Base-by-base conservation (phyloP, 2,329 filamentous ascomycete species). In the Apiospora saccharicola region DNA sequence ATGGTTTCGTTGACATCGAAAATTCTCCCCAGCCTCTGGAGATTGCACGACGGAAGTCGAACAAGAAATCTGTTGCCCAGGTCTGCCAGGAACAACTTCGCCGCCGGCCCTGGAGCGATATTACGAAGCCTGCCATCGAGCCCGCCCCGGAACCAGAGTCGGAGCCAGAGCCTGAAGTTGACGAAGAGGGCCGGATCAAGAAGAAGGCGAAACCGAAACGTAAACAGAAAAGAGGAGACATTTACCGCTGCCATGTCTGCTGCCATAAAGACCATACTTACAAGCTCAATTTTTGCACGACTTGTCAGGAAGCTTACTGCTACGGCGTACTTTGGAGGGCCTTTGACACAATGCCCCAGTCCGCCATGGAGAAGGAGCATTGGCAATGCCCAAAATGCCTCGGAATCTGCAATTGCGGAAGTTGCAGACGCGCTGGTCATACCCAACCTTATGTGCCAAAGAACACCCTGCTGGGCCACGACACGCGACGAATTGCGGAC, bases 261-360 rank as follows among this genome's bases (percentile, higher is more conserved):
- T 90, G 90, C 72, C 90, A 94, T 79, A 89, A 91, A 61, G 94
- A 98, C 77, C 92, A 93, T 70, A 90, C 87, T 26, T 98, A 97
- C 90, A 95, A 94, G 78, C 90, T 98, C 74, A 94, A 94, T 2
- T 89, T 90, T 70, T 99, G 96, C 82, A 91, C 90, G 0, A 91
- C 88, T 12, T 98, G 96, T 78, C 86, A 88, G 16, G 87, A 93
- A 71, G 90, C 90, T 0, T 99, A 97, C 80, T 98, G 96, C 81
- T 99, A 97, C 79, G 96, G 96, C n/a, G 93, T 93, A 22, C 86
- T 99, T 1, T 98, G 95, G 83, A 89, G 96, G 71, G 95, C 94
- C 0, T 98, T 98, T 78, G 96, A 98, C 80, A 90, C 95, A 80
- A 93, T 94, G 89, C 96, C 96, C 0, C 90, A 96, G 77, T 86